phyloP scores from a whole-genome alignment of 306 rosid species.

The Herpetospermum pedunculosum region DNA sequence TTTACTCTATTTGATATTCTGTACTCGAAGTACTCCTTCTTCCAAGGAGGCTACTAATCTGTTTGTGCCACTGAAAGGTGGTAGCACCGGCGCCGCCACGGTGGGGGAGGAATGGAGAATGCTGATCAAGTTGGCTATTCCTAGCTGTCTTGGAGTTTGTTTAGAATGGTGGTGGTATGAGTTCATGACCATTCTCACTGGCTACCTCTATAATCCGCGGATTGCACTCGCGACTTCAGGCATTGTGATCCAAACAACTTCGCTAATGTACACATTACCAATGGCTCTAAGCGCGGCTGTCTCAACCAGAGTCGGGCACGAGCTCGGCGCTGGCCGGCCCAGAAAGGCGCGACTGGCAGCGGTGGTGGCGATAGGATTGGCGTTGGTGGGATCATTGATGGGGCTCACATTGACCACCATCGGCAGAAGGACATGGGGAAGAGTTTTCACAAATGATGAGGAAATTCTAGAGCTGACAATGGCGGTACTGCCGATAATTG shows the following conservation, averaged over 20 bases:
- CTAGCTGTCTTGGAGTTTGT: slow-evolving; percentile 72
- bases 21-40: neutral
- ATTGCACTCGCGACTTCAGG: slow-evolving; percentile 42
- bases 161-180: slow-evolving; percentile 97
- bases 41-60: neutral
- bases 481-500: slow-evolving; percentile 50
- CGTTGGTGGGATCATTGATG: slow-evolving; percentile 29
- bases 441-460: slow-evolving; percentile 39
- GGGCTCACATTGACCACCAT: slow-evolving; percentile 42
- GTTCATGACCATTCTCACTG: slow-evolving; percentile 50
- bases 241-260: slow-evolving; percentile 52
- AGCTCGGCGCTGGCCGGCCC: slow-evolving; percentile 46
- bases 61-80: slow-evolving; percentile 12
- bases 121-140: slow-evolving; percentile 37
- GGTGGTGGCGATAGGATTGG: slow-evolving; percentile 32
- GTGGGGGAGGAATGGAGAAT: slow-evolving; percentile 41
- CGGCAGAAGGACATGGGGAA: slow-evolving; percentile 49
- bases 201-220: slow-evolving; percentile 42
- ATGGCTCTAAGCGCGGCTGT: slow-evolving; percentile 42
- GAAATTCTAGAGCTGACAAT: slow-evolving; percentile 35
- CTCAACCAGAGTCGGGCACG: slow-evolving; percentile 52
- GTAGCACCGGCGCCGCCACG: neutral
- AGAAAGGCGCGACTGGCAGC: slow-evolving; percentile 35
- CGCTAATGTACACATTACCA: slow-evolving; percentile 52
- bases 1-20: slow-evolving; percentile 27